Percentiles rank a stretch among this genome's conserved stretches.
These are phyloP conservation scores for Mytilinidion resinicola DNA, from an alignment of 495 filamentous ascomycete genomes.

Conservation along the genomic window DNA sequence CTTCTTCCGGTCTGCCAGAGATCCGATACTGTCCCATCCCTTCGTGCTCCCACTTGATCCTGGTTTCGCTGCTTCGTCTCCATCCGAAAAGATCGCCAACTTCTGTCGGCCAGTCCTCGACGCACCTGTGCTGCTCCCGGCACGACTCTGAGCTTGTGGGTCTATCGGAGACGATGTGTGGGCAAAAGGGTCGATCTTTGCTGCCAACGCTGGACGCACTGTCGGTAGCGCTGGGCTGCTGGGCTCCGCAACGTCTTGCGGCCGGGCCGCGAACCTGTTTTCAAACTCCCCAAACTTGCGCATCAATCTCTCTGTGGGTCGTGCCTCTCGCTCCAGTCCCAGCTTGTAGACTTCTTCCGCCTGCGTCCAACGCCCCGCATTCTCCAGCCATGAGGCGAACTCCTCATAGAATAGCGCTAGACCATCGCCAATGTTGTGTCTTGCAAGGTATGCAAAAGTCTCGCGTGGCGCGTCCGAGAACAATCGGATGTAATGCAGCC, in stretches of 20 bases:
- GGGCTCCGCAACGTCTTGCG: conserved; percentile 56
- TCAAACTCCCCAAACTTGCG: conserved; percentile 91
- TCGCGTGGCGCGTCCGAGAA: conserved; percentile 91
- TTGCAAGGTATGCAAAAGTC: conserved; percentile 82
- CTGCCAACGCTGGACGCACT: conserved; percentile 75
- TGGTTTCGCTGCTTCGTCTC: conserved; percentile 43
- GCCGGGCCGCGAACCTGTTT: conserved; percentile 58
- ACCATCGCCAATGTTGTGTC: conserved; percentile 78
- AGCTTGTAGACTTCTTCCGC: conserved; percentile 88
- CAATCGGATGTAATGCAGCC: conserved; percentile 87
- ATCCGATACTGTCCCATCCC: conserved; percentile 91
- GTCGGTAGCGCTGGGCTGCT: conserved; percentile 79
- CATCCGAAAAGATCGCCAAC: conserved; percentile 85
- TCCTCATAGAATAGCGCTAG: conserved; percentile 97
- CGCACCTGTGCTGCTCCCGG: conserved; percentile 46
- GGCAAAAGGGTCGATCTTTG: conserved; percentile 78
- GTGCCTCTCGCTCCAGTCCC: conserved; percentile 80
- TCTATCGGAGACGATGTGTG: conserved; percentile 44
- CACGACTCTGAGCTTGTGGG: conserved; percentile 56
- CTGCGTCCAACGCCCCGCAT: conserved; percentile 77
- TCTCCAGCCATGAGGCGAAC: conserved; percentile 87
- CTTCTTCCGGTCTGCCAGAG: conserved; percentile 80
- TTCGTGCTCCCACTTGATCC: conserved; percentile 41
- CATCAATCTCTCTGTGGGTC: conserved; percentile 69
- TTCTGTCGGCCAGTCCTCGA: conserved; percentile 65